A percentile compares a stretch with the other conserved stretches of the same genome.
Evolutionary conservation across 176 grass and related monocot genomes (phyloP).

Genomic region (Oropetium thomaeum): DNA sequence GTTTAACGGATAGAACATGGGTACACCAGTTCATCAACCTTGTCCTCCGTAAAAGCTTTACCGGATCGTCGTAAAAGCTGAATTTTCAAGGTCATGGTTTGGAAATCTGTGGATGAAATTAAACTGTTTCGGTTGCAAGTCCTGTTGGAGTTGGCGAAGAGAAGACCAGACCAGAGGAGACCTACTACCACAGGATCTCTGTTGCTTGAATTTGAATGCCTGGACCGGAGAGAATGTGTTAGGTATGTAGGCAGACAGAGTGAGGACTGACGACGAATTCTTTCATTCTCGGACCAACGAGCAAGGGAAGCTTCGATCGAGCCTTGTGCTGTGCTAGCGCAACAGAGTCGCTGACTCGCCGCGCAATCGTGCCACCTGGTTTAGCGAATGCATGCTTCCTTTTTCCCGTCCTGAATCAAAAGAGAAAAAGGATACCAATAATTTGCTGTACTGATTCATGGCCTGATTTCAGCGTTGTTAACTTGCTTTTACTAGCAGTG

Average conservation of each 20-base stretch:
- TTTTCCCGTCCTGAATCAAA: too few relatives aligned
- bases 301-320: too few relatives aligned
- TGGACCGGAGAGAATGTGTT: background rate
- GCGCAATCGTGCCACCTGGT: too few relatives aligned
- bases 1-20: background rate
- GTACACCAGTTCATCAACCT: background rate
- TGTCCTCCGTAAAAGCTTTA: background rate
- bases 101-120: constrained; percentile 3
- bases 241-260: background rate
- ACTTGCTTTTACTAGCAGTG: too few relatives aligned
- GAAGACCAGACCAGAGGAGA: background rate
- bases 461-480: too few relatives aligned
- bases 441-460: too few relatives aligned
- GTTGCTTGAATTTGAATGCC: background rate
- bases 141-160: background rate
- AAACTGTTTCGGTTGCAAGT: background rate
- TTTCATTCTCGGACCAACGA: too few relatives aligned
- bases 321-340: too few relatives aligned
- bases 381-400: too few relatives aligned
- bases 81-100: constrained; percentile 18
- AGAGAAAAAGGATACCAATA: too few relatives aligned
- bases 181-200: background rate
- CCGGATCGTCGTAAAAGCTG: background rate
- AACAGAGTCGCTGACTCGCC: too few relatives aligned
- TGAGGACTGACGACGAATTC: too few relatives aligned